Base-by-base conservation (phyloP, 169 alveolate genomes). In the Eimeria sp. region DNA sequence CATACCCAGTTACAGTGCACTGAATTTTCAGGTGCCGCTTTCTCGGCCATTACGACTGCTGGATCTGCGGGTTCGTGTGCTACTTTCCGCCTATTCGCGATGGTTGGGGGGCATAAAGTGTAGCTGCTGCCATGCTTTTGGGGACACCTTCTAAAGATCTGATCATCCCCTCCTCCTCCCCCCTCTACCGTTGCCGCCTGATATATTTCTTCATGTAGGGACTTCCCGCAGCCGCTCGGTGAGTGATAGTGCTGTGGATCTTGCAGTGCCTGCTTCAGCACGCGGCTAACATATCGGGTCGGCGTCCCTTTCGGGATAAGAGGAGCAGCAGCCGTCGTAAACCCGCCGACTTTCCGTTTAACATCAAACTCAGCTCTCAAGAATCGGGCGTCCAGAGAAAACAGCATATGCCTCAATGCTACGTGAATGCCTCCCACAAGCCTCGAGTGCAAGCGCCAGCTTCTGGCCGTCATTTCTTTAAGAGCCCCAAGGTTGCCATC, bases 371-470 rank as follows among this genome's bases (percentile, higher is more conserved):
- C 47, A 27, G 20, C 22, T n/a, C 90, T 18, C 18, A 51, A 13
- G 25, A 82, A 51, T 40, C 80, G 80, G 22, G 78, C 3, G 5
- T 40, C 43, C n/a, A 86, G 49, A 14, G 92, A 58, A 40, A 61
- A 40, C 58, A 86, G 49, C 58, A 86, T 5, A 27, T 61, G 58
- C 78, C 75, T 86, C 78, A 86, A 40, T 61, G 78, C 65, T 34
- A 86, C 49, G 25, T 86, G 92, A 47, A 86, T 18, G 27, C 92
- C 92, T 27, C 57, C 61, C 25, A 67, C n/a, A 20, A 86, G 58
- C 43, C 78, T 86, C 75, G 92, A 58, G 47, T 86, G 92, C 57
- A 58, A 40, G 2, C 16, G 61, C 92, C 92, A 86, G 78, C 92
- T 86, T 22, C 61, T 86, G 78, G 82, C 43, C 0, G 92, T 34